These are phyloP conservation scores for Tilletia horrida DNA, from an alignment of 1,284 basidiomycete genomes.

Conservation along the genomic window DNA sequence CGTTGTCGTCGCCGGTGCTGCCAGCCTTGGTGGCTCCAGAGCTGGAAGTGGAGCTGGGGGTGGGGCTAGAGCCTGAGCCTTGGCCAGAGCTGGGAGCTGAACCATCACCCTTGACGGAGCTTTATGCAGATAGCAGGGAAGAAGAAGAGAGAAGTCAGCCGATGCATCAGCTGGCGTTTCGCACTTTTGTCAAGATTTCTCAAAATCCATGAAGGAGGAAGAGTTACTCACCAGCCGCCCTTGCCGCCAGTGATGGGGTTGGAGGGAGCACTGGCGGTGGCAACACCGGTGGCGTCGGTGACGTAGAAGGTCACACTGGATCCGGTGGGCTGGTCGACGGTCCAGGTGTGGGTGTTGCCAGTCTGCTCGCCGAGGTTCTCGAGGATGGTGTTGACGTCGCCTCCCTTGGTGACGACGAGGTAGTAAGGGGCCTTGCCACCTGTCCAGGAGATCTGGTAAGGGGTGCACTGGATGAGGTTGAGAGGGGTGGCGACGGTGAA, in stretches of 20 bases:
- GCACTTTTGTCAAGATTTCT: no score
- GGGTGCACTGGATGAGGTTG: slow-evolving; percentile 37
- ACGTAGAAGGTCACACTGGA: slow-evolving; percentile 29
- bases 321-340: slow-evolving; percentile 19
- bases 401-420: slow-evolving; percentile 1
- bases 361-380: not conserved
- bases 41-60: not conserved
- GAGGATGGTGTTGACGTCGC: slow-evolving; percentile 13
- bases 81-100: not conserved
- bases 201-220: no score
- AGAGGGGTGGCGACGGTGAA: slow-evolving; percentile 32
- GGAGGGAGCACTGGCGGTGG: slow-evolving; percentile 25
- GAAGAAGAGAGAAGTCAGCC: not conserved
- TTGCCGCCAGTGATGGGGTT: slow-evolving; percentile 26
- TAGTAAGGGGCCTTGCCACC: slow-evolving; percentile 17
- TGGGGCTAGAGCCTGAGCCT: not conserved
- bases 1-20: no score
- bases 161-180: no score
- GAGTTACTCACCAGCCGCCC: slow-evolving; percentile 26
- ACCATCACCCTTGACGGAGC: not conserved
- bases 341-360: not conserved
- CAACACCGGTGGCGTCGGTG: slow-evolving; percentile 27
- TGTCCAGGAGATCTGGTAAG: slow-evolving; percentile 31
- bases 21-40: not conserved
- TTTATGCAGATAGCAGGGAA: not conserved